Evolutionary conservation across 805 yeast species (phyloP), one percentile per base, ranked within the genome.

Genomic region (Teunomyces tritomae): DNA sequence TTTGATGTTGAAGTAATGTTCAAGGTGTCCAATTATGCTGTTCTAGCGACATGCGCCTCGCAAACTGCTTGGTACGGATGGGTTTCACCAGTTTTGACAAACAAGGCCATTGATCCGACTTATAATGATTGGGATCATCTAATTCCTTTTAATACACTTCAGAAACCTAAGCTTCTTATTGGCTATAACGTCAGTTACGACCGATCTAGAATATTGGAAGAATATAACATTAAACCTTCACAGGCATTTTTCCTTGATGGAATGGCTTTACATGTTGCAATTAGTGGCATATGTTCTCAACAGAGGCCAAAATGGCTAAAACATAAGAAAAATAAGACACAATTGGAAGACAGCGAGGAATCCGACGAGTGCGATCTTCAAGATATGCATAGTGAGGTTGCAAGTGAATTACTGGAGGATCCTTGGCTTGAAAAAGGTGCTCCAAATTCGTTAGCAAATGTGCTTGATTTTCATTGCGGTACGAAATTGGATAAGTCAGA

Each of bases 101-200:
- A 78, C 2, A 82, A 80, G 43, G 67, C 82, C 2, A 35, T 49
- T 2, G 68, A 71, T 5, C 56, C 63, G 2, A 58, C 68, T 14
- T 45, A 52, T 36, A 39, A 56, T 26, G 67, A 70, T 47, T 70
- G 62, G 59, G 77, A 84, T 28, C 96, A 89, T 56, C 66, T 95
- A 46, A 81, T 95, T 0, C 97, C 98, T 0, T 61, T 92, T 62
- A 82, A 87, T 51, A 72, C 83, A 0, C 51, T 63, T 24, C 50
- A 57, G 2, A 57, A 56, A 1, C 74, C 77, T 5, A 84, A 82
- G 53, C 69, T 94, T 5, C 74, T 94, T 1, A 77, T 95, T 3
- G 99, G 99, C 0, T 96, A 89, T 63, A 90, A 92, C 59, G 85
- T 94, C 2, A 84, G 94, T 5, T 94, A 84, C 60, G 99, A 94